These are phyloP conservation scores for Diaporthe nobilis DNA, from an alignment of 2,329 filamentous ascomycete species.

Conservation along the genomic window DNA sequence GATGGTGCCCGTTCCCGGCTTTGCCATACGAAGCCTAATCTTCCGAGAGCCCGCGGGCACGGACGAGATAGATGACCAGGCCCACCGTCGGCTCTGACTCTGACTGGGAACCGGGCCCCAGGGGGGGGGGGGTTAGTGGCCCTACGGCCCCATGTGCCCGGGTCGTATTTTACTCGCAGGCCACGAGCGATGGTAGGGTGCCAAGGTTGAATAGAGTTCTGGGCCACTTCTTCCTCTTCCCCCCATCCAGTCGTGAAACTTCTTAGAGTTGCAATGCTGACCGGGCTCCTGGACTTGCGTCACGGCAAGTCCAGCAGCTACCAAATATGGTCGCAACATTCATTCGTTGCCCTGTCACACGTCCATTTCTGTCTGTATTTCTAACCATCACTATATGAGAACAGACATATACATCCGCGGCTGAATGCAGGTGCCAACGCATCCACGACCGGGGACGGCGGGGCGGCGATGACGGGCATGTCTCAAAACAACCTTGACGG, in stretches of 20 bases:
- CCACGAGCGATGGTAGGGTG: not conserved
- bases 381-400: not conserved
- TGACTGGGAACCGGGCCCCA: not conserved
- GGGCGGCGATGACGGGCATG: not conserved
- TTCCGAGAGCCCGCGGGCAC: not conserved
- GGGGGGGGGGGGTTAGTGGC: not conserved
- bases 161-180: conserved; percentile 12
- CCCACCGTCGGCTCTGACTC: not conserved
- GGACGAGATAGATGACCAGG: not conserved
- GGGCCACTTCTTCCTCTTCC: not conserved
- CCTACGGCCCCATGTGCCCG: not conserved
- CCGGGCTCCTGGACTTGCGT: not conserved
- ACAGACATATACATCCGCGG: not conserved
- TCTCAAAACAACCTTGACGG: not conserved
- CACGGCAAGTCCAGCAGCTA: not conserved
- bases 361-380: not conserved
- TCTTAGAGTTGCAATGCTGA: not conserved
- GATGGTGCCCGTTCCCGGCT: not conserved
- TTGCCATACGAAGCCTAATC: conserved; percentile 6
- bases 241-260: conserved; percentile 12
- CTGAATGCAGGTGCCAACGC: not conserved
- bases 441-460: not conserved
- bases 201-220: conserved; percentile 16
- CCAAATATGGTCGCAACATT: not conserved
- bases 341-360: not conserved